phyloP scores from a whole-genome alignment of 129 eudicot genomes.

The Flaveria robusta region DNA sequence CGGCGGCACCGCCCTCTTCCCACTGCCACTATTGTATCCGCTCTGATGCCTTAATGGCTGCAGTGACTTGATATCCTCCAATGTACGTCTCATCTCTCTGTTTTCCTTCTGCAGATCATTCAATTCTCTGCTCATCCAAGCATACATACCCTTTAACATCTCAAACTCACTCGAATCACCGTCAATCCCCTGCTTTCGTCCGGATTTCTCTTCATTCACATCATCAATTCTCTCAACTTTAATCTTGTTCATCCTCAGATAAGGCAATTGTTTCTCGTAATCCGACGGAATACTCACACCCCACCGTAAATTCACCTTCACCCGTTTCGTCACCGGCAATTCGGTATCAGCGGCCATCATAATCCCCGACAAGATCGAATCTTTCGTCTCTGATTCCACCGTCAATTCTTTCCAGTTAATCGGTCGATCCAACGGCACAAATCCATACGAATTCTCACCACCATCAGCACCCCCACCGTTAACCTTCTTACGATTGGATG shows the following conservation, averaged over 20 bases:
- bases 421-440: conserved; percentile 57
- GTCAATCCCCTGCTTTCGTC: conserved; percentile 26
- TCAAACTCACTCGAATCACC: conserved; percentile 45
- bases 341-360: conserved; percentile 60
- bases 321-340: conserved; percentile 59
- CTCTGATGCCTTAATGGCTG: conserved; percentile 20
- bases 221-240: conserved; percentile 68
- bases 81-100: conserved; percentile 53
- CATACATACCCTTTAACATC: conserved; percentile 72
- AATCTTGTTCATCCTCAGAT: conserved; percentile 69
- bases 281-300: conserved; percentile 54
- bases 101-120: conserved; percentile 56
- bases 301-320: conserved; percentile 68
- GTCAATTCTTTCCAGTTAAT: conserved; percentile 52
- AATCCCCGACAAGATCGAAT: conserved; percentile 58
- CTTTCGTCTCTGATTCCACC: conserved; percentile 37
- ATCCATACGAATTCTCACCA: conserved; percentile 53
- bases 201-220: conserved; percentile 31
- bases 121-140: conserved; percentile 78
- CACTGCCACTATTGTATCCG: conserved; percentile 19
- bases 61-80: conserved; percentile 54
- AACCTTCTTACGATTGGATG: neutral
- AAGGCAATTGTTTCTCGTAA: conserved; percentile 48
- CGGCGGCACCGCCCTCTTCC: conserved; percentile 34
- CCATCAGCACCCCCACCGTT: neutral